Base-by-base conservation (phyloP, 306 rosid species). In the Pueraria montana region DNA sequence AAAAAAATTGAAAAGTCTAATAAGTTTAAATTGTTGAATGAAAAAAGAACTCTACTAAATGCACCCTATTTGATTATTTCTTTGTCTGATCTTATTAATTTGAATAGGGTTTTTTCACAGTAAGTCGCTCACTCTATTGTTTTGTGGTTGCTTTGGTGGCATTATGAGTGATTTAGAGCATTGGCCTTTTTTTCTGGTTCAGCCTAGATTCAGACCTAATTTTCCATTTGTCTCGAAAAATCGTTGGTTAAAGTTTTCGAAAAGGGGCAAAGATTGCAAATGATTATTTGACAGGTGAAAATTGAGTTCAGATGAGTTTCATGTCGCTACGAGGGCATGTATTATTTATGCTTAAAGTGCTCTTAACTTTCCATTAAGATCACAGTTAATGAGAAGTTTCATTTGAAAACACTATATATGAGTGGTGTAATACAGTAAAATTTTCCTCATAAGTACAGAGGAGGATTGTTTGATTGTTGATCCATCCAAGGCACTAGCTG, bases 21-120 rank as follows among this genome's bases (percentile, higher is more conserved):
- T 72, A 27, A 49, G 27, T 6, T 43, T 43, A 43, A 67, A n/a
- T 42, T 50, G 6, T 50, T 72, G 43, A 74, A 74, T 21, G 67
- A n/a, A 40, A 20, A 18, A 36, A 53, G 34, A 36, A 26, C 49
- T 38, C 32, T 6, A 20, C 27, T 18, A 55, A 55, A 55, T 13
- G 14, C 53, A 20, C 11, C 14, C 32, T 55, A 21, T 27, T 74
- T 56, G 53, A 36, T 74, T 36, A 14, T 56, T 36, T 20, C 23
- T 55, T 74, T 20, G 14, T 21, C 3, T 55, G 79, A 36, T 55
- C 12, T 74, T 17, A 7, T 55, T 74, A 21, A 34, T 59, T 21
- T 56, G 11, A 38, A 16, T 13, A 27, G 43, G 21, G 61, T 21
- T 30, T 48, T 12, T 48, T 26, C n/a, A n/a, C n/a, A n/a, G n/a